A percentile compares a stretch with the other conserved stretches of the same genome.
Evolutionary conservation across 129 eudicot genomes (phyloP).

Genomic region (Flaveria linearis): DNA sequence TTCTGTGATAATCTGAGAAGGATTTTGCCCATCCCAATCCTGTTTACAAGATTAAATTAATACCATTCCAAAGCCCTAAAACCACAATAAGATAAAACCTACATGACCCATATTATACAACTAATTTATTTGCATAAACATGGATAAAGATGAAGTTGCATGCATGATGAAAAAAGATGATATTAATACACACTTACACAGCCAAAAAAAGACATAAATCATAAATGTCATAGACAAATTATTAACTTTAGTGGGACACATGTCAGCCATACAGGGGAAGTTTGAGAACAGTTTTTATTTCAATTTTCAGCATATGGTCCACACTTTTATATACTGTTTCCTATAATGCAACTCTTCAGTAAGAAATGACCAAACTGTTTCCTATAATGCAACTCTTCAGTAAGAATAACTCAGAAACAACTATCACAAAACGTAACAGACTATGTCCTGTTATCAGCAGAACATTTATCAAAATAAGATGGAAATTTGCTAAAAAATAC

Average conservation of each 20-base stretch:
- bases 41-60: slow-evolving; percentile 32
- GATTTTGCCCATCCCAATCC: slow-evolving; percentile 97
- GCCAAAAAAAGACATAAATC: background rate
- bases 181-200: background rate
- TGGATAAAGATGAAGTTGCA: slow-evolving; percentile 2
- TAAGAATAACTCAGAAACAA: no score
- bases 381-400: background rate
- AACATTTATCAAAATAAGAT: no score
- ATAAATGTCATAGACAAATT: background rate
- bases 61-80: background rate
- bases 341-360: background rate
- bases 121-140: background rate
- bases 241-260: background rate
- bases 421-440: no score
- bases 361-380: no score
- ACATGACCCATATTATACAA: background rate
- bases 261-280: background rate
- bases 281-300: background rate
- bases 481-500: no score
- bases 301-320: background rate
- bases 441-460: no score
- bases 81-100: background rate
- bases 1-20: slow-evolving; percentile 88
- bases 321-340: background rate
- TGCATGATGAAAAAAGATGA: background rate